These are phyloP conservation scores for Hypoxylon lienhwacheense DNA, from an alignment of 495 filamentous ascomycete species.

Conservation along the genomic window DNA sequence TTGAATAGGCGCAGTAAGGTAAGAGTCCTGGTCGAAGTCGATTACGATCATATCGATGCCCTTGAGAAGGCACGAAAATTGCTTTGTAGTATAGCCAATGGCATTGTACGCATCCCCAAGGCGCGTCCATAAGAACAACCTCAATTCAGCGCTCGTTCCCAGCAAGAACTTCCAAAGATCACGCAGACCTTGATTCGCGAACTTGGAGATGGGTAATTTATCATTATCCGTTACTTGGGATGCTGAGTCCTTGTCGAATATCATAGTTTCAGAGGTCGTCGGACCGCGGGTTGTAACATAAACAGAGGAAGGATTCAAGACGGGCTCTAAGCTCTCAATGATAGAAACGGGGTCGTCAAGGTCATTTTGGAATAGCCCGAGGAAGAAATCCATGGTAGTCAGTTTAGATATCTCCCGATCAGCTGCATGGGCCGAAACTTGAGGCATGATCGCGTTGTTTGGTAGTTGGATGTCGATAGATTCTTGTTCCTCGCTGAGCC, in stretches of 20 bases:
- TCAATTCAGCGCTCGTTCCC: constrained; percentile 74
- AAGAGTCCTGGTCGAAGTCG: constrained; percentile 67
- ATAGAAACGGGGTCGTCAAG: constrained; percentile 72
- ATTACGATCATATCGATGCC: constrained; percentile 78
- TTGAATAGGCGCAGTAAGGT: constrained; percentile 60
- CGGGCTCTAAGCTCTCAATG: constrained; percentile 90
- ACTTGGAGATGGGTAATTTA: constrained; percentile 45
- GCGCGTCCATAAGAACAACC: constrained; percentile 83
- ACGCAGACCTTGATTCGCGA: constrained; percentile 53
- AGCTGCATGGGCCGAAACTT: constrained; percentile 76
- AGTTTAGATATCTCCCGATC: constrained; percentile 89
- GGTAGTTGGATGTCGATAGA: constrained; percentile 62
- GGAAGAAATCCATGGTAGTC: constrained; percentile 95
- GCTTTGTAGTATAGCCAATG: constrained; percentile 81
- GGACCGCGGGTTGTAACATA: constrained; percentile 34
- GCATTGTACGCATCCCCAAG: constrained; percentile 82
- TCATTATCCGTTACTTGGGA: constrained; percentile 14
- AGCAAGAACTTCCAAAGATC: constrained; percentile 85
- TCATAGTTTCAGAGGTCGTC: constrained; percentile 7
- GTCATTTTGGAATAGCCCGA: constrained; percentile 71
- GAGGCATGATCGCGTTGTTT: constrained; percentile 87
- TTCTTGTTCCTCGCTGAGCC: constrained; percentile 41
- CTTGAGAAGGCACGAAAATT: constrained; percentile 80
- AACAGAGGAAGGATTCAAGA: constrained; percentile 74
- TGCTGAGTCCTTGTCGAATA: background rate